Conservation (phyloP, 2,329 filamentous ascomycete genomes). For the Ophiostoma sp. region DNA sequence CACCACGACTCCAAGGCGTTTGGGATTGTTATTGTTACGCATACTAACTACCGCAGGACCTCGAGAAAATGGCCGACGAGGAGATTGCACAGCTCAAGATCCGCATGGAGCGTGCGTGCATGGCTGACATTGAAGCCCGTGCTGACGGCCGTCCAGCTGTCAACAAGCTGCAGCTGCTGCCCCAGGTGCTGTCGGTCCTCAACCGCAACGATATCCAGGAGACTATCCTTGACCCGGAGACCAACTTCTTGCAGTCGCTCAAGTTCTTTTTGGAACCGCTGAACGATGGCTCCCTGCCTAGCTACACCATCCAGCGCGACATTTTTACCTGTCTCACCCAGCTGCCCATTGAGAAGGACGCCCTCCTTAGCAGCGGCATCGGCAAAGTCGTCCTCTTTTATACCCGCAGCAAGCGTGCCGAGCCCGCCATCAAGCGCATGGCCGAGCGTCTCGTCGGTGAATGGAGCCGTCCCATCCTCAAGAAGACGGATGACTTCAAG, state of each 20-base stretch:
- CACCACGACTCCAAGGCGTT: not conserved
- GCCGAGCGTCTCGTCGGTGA: constrained; percentile 90
- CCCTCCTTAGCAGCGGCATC: constrained; percentile 85
- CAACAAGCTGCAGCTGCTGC: constrained; percentile 91
- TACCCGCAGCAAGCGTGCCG: constrained; percentile 88
- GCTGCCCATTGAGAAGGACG: constrained; percentile 87
- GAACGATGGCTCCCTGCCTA: constrained; percentile 88
- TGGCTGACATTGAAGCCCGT: constrained; percentile 81
- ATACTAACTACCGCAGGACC: constrained; percentile 57
- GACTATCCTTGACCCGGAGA: constrained; percentile 88
- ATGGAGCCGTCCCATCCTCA: constrained; percentile 93
- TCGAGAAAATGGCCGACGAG: constrained; percentile 87
- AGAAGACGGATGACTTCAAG: constrained; percentile 91
- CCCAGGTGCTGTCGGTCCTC: constrained; percentile 82
- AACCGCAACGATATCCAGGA: constrained; percentile 86
- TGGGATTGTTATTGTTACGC: too few relatives aligned
- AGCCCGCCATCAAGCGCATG: constrained; percentile 86
- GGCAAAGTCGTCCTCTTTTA: constrained; percentile 97
- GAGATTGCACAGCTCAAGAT: constrained; percentile 85
- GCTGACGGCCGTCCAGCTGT: constrained; percentile 77
- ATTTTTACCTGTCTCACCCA: constrained; percentile 78
- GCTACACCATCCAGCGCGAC: constrained; percentile 96
- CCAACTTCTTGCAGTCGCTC: constrained; percentile 90
- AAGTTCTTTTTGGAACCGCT: constrained; percentile 97
- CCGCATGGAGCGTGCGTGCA: constrained; percentile 86